Conservation (phyloP, 305 asterid genomes). For the Fraxinus nigra region DNA sequence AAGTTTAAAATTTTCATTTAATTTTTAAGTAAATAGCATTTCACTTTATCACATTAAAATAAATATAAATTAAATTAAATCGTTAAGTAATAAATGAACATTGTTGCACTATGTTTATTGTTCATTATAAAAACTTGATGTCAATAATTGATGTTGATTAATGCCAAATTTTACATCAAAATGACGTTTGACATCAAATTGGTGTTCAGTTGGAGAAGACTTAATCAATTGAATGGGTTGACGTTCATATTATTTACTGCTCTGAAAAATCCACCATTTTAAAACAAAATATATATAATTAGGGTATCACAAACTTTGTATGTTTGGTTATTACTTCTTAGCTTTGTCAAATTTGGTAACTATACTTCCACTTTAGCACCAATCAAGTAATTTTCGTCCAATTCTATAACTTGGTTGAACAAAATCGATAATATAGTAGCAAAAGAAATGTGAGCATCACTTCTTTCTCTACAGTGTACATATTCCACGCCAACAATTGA, state of each 20-base stretch:
- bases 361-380: no score
- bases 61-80: no score
- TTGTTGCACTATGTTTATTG: neutral
- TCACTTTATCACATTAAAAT: neutral
- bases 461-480: neutral
- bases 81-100: neutral
- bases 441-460: no score
- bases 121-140: neutral
- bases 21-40: no score
- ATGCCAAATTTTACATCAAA: neutral
- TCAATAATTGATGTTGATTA: neutral
- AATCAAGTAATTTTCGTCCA: no score
- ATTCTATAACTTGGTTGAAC: no score
- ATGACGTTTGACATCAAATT: neutral
- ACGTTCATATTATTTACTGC: no score
- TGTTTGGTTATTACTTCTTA: neutral
- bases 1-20: neutral
- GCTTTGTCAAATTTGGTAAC: neutral
- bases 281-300: no score
- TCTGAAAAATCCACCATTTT: neutral
- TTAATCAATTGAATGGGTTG: neutral
- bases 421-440: neutral
- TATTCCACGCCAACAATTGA: neutral
- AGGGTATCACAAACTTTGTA: neutral
- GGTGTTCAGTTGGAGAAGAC: neutral